Evolutionary conservation across 2,329 filamentous ascomycete species (phyloP).

Genomic region (Rhinocladiella mackenziei): DNA sequence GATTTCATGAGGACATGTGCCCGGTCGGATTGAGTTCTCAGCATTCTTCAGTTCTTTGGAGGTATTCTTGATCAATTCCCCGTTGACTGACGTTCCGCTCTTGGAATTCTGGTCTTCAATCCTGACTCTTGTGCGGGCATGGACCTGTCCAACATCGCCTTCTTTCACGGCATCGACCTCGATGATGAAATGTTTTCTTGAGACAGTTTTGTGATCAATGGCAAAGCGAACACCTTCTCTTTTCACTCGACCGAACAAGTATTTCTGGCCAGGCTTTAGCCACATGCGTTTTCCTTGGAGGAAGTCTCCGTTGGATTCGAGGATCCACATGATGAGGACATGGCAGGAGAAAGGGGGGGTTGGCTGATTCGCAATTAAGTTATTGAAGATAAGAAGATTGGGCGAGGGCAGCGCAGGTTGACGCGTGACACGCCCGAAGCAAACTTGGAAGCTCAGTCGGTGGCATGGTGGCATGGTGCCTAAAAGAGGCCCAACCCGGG

Average conservation of each 20-base stretch:
- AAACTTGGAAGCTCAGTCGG: too few species aligned
- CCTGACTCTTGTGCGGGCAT: constrained; percentile 64
- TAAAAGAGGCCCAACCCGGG: too few species aligned
- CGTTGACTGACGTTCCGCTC: constrained; percentile 75
- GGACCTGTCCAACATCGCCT: constrained; percentile 62
- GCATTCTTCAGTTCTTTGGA: constrained; percentile 51
- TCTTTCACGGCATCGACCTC: constrained; percentile 62
- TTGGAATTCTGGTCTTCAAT: constrained; percentile 81
- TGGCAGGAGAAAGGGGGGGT: constrained; percentile 6
- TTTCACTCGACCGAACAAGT: constrained; percentile 77
- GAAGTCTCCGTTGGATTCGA: constrained; percentile 51
- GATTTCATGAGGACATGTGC: constrained; percentile 59
- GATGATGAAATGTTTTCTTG: constrained; percentile 80
- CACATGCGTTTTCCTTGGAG: constrained; percentile 64
- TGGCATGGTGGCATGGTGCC: too few species aligned
- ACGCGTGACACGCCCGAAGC: too few species aligned
- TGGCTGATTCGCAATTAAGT: too few species aligned
- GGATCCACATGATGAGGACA: constrained; percentile 57
- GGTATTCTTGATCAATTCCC: constrained; percentile 60
- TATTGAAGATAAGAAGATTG: too few species aligned
- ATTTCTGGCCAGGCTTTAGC: constrained; percentile 79
- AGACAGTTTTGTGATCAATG: constrained; percentile 78
- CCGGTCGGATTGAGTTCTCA: constrained; percentile 66
- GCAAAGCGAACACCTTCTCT: constrained; percentile 62
- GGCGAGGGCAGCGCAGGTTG: too few species aligned